phyloP scores from a whole-genome alignment of 345 rosid species.

The Geranium brycei region DNA sequence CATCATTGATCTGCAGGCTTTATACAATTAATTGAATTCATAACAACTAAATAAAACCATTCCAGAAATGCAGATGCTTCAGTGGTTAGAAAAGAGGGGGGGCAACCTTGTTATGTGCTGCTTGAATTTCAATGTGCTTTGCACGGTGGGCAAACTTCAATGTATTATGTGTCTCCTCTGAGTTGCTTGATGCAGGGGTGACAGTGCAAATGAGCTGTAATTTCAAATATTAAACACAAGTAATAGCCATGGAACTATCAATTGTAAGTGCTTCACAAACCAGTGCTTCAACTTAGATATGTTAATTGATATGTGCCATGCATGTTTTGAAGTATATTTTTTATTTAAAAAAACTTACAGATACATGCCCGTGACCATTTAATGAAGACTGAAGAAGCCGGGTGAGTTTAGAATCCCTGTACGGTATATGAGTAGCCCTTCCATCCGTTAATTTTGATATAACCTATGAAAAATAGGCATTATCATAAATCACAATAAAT shows the following conservation, averaged over 20 bases:
- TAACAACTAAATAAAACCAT: neutral
- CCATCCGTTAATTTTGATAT: slow-evolving; percentile 95
- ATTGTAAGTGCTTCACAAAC: neutral
- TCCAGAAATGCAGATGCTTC: neutral
- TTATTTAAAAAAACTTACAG: slow-evolving; percentile 44
- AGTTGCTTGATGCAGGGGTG: slow-evolving; percentile 89
- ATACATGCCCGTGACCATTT: slow-evolving; percentile 98
- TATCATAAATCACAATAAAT: neutral
- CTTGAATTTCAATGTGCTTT: slow-evolving; percentile 95
- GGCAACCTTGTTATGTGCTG: slow-evolving; percentile 78
- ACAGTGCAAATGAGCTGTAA: slow-evolving; percentile 95
- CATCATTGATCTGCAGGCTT: slow-evolving; percentile 71
- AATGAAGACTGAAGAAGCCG: slow-evolving; percentile 94
- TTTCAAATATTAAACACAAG: slow-evolving; percentile 9
- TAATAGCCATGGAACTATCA: neutral
- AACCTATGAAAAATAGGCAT: slow-evolving; percentile 32
- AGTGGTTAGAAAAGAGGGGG: neutral
- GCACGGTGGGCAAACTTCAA: slow-evolving; percentile 98
- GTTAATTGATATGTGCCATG: slow-evolving; percentile 6
- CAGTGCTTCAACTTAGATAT: neutral
- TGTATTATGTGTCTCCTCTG: slow-evolving; percentile 97
- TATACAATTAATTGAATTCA: neutral
- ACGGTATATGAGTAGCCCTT: slow-evolving; percentile 82
- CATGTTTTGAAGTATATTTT: slow-evolving; percentile 3
- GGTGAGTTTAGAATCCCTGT: slow-evolving; percentile 94